Conservation (phyloP, 1,284 basidiomycete species). For the Irpex lacteus region DNA sequence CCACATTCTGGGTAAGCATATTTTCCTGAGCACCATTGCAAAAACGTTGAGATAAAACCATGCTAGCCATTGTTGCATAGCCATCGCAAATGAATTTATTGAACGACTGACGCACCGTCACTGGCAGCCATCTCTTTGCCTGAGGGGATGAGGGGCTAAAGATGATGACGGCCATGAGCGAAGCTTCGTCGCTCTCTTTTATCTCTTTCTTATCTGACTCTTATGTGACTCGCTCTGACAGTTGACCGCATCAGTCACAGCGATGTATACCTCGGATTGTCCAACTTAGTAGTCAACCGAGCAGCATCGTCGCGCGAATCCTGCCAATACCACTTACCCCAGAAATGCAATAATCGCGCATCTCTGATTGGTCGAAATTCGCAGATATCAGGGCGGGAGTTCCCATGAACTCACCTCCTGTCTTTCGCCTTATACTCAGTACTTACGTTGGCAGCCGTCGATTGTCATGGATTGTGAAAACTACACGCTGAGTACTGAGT, state of each 20-base stretch:
- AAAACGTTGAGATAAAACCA: no score
- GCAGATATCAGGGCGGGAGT: no score
- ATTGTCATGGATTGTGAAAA: no score
- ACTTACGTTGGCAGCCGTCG: no score
- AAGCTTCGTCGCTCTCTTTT: background rate
- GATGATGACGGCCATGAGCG: background rate
- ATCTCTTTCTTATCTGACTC: background rate
- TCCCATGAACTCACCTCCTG: no score
- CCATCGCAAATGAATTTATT: background rate
- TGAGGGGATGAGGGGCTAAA: background rate
- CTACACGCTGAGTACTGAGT: no score
- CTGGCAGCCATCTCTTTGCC: background rate
- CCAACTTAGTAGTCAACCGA: background rate
- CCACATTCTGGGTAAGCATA: background rate
- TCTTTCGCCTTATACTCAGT: no score
- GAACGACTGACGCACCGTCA: background rate
- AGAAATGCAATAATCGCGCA: background rate
- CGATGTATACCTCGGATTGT: background rate
- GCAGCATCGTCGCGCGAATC: background rate
- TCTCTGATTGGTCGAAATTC: no score
- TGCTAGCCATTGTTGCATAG: background rate
- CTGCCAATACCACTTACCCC: background rate
- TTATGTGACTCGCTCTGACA: background rate
- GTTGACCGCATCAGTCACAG: background rate
- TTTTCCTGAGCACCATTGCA: background rate